Evolutionary conservation across 2,329 filamentous ascomycete species (phyloP), one percentile per base, ranked within the genome.

Genomic region (Sporothrix luriei): DNA sequence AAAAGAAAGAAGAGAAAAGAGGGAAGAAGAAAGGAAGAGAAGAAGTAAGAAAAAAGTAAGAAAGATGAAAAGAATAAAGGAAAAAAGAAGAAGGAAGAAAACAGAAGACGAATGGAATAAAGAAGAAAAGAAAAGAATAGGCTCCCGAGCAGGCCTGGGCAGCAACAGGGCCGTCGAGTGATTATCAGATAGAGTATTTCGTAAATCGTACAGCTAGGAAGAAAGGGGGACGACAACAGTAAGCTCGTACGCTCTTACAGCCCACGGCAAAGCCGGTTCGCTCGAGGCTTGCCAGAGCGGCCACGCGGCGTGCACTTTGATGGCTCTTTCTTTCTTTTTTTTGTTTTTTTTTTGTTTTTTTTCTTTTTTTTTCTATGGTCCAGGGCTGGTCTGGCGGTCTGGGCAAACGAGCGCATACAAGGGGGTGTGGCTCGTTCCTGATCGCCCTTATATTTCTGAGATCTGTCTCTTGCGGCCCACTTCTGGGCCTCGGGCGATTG

Each of bases 371-470:
- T 33, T 33, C 33, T 1, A 33, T 33, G 33, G 33, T 33, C 29
- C 33, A 7, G 40, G 40, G 40, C 1, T 48, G 43, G 43, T 19
- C 14, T 16, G 43, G 43, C 6, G 43, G 52, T 29, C 26, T 54
- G 51, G 21, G 11, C 51, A 54, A 54, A 52, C n/a, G 16, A 7
- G 33, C 33, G 33, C 6, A 29, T 6, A 33, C 21, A 52, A 14
- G n/a, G 49, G 55, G 33, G 55, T 61, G 55, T 61, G 55, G 55
- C 33, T 61, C 55, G 55, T 61, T 61, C 55, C 55, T 61, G 55
- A 61, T 61, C 55, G 55, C 55, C 55, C 55, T 61, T n/a, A 38
- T 61, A 33, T 13, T 61, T 61, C 11, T 61, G 55, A 43, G 55
- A 61, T 61, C 55, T 21, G 55, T 9, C 29, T 55, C 26, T 7